Evolutionary conservation across 495 filamentous ascomycete genomes (phyloP), one percentile per base, ranked within the genome.

Genomic region (Penicillium waksmanii): DNA sequence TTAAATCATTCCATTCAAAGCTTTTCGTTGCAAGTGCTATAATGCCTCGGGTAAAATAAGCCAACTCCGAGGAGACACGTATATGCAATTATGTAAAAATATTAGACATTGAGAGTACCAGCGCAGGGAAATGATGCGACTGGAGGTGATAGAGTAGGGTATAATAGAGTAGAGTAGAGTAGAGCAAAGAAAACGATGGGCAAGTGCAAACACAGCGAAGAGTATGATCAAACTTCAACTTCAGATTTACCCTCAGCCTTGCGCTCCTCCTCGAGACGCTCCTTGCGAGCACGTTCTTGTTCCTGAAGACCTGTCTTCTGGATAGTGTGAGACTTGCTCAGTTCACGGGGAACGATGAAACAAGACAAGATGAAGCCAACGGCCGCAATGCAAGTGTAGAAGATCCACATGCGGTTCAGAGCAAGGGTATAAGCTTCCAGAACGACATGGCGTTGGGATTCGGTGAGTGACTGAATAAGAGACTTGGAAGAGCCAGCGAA

Each of bases 331-430:
- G 81, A 73, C 65, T 81, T 83, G 66, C 77, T 88, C 44, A 92
- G 72, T 60, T 70, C 81, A 42, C 77, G 75, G 21, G 80, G 82
- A 0, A 75, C 73, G 19, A 92, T 77, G 15, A 86, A 79, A 6
- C 84, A 68, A 35, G 81, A 83, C 1, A 84, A 55, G 4, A 86
- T 21, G 17, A 90, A 67, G 0, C 84, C 87, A 0, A 85, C 36
- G 1, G 66, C 84, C 6, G 81, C 74, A 11, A 89, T 73, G 4
- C 70, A 79, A 0, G 82, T 80, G 51, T 87, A 91, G 62, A 77
- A 77, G 57, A 90, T 89, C 80, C 85, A 93, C 84, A 91, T 89
- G 36, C 80, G 84, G 50, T 73, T 78, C 55, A 92, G 63, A 25
- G 80, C 77, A 38, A 82, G 77, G 46, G 78, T 84, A 55, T 85